A percentile compares a stretch with the other conserved stretches of the same genome.
Conservation (phyloP, 148 eudicot genomes). For the Rhododendron molle region DNA sequence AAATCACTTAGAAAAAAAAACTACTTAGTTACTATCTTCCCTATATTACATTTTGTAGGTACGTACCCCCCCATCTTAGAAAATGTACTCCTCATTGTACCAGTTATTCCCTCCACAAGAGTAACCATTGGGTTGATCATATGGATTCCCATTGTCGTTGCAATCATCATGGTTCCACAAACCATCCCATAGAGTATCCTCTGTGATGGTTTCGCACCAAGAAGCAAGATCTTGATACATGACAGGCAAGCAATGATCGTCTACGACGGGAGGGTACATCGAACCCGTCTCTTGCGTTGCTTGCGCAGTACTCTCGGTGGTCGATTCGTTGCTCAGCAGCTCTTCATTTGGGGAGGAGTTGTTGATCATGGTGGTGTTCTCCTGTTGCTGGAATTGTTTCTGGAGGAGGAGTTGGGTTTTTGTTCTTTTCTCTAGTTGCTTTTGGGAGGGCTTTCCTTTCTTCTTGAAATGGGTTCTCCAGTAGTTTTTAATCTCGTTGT, state of each 20-base stretch:
- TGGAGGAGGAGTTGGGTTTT: not conserved
- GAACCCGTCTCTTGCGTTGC: not conserved
- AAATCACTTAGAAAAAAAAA: not conserved
- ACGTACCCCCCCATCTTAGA: conserved; percentile 1
- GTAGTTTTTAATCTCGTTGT: not conserved
- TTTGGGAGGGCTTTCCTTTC: not conserved
- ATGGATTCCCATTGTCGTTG: conserved; percentile 15
- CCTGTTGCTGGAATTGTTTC: not conserved
- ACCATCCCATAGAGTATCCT: conserved; percentile 22
- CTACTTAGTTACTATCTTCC: not conserved
- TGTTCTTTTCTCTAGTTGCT: not conserved
- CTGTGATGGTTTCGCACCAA: conserved; percentile 24
- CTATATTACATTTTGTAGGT: not conserved
- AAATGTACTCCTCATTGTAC: conserved; percentile 23
- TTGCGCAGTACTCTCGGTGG: not conserved
- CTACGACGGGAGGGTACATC: conserved; percentile 9
- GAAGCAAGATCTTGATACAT: conserved; percentile 15
- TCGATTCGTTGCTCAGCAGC: not conserved
- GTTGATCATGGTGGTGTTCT: no score
- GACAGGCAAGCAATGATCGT: conserved; percentile 18
- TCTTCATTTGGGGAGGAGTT: not conserved
- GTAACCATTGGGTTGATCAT: conserved; percentile 2
- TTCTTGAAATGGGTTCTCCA: conserved; percentile 4
- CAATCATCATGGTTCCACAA: conserved; percentile 32
- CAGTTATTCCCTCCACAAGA: conserved; percentile 22